Base-by-base conservation (phyloP, 176 grass and related monocot species). In the Pontederia paniculata region DNA sequence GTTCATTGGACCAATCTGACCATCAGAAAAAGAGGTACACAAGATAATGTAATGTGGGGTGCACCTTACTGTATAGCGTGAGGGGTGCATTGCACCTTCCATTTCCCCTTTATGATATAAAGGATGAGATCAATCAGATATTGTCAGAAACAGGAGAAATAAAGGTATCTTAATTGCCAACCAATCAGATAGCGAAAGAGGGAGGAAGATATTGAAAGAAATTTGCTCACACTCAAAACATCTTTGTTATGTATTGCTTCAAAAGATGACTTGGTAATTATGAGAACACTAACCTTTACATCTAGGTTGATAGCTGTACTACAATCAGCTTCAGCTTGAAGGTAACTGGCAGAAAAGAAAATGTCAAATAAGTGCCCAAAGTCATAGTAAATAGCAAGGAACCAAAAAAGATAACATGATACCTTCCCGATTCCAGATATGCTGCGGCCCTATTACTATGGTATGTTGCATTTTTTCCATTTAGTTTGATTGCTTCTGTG, bases 391-490 rank as follows among this genome's bases (percentile, higher is more conserved):
- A 23, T 42, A 5, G 0, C 4, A n/a, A 13, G 22, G 44, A 12
- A 52, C 25, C 21, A 51, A 10, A 62, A 10, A 17, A 20, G 15
- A 11, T 8, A 63, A 65, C 46, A 70, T 31, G 42, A 10, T 93
- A 93, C 87, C 70, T 93, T 44, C 74, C 17, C 63, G 82, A 19
- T 79, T 88, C 87, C 50, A 99, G 73, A 80, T 85, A 93, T 58
- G 94, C 94, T 61, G 87, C 87, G 72, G 94, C 87, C 77, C 94
- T 81, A 65, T 99, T 99, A 57, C 75, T 99, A 65, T 99, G 88
- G 69, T 88, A 99, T 70, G 94, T 90, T 21, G 94, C 73, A 47
- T 80, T 76, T 23, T 88, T 88, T 68, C 48, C 81, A 75, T 88
- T 99, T 70, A 99, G 83, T 82, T 72, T 87, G 54, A 93, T 99